phyloP scores from a whole-genome alignment of 1,284 basidiomycete genomes.

The Moesziomyces antarcticus region DNA sequence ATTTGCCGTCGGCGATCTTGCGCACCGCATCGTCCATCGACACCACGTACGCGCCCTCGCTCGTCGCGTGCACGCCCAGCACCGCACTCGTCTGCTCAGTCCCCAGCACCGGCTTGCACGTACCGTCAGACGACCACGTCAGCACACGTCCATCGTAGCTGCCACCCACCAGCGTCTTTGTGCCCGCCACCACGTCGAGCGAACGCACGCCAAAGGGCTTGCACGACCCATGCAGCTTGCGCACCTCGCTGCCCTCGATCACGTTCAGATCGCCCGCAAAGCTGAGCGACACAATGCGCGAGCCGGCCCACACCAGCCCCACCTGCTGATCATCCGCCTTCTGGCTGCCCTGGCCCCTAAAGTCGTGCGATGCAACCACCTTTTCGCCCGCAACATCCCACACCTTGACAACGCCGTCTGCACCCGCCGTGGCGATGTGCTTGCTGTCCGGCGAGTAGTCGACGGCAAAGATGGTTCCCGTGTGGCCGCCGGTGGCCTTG shows the following conservation, averaged over 20 bases:
- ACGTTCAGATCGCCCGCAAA: conserved; percentile 85
- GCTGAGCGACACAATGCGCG: conserved; percentile 82
- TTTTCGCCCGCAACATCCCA: conserved; percentile 51
- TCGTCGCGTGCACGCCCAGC: conserved; percentile 72
- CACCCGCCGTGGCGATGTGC: conserved; percentile 81
- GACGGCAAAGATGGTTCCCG: conserved; percentile 69
- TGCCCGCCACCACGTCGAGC: conserved; percentile 29
- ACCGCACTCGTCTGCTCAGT: conserved; percentile 79
- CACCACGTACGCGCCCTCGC: conserved; percentile 30
- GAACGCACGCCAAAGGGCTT: conserved; percentile 46
- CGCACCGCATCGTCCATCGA: conserved; percentile 58
- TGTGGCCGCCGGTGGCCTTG: conserved; percentile 61
- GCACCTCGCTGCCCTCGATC: conserved; percentile 39
- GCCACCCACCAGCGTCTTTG: conserved; percentile 36
- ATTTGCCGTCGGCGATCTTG: conserved; percentile 23
- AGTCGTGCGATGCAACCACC: conserved; percentile 45
- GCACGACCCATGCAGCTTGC: conserved; percentile 44
- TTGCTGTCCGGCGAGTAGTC: conserved; percentile 74
- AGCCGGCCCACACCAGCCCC: conserved; percentile 80
- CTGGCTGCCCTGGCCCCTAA: conserved; percentile 44
- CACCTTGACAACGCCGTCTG: conserved; percentile 78
- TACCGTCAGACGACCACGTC: conserved; percentile 71
- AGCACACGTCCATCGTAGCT: conserved; percentile 84
- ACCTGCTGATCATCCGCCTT: conserved; percentile 77
- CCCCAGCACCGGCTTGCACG: conserved; percentile 70